These are phyloP conservation scores for Globisporangium nunn DNA, from an alignment of 352 stramenopile genomes.

Conservation along the genomic window DNA sequence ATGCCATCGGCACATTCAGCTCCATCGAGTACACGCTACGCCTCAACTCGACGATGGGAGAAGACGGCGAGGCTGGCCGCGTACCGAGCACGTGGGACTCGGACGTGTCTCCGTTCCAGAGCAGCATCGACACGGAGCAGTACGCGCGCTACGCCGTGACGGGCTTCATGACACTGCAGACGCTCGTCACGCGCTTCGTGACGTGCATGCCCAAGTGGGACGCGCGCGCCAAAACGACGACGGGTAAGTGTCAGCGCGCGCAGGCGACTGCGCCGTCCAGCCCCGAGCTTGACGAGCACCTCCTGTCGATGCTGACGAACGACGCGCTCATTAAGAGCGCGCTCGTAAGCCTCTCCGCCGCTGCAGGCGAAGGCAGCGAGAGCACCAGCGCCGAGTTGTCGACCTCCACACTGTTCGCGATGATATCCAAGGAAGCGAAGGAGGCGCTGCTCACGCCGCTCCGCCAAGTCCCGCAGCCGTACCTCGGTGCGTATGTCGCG, in stretches of 20 bases:
- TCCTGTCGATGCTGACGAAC: too few species aligned
- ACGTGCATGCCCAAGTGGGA: conserved; percentile 35
- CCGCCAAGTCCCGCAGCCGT: conserved; percentile 37
- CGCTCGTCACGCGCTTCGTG: conserved; percentile 33
- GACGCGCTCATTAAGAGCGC: too few species aligned
- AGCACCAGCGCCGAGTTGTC: neutral
- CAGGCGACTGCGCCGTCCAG: conserved; percentile 12
- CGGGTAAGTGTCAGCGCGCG: conserved; percentile 12
- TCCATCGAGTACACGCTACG: conserved; percentile 22
- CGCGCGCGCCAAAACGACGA: conserved; percentile 13
- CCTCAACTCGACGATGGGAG: conserved; percentile 30
- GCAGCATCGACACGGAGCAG: conserved; percentile 12
- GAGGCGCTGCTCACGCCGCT: conserved; percentile 20
- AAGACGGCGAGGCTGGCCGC: conserved; percentile 11
- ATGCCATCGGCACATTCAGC: conserved; percentile 14
- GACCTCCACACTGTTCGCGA: neutral
- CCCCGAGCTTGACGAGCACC: too few species aligned
- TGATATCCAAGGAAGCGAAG: too few species aligned
- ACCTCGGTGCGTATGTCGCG: conserved; percentile 20
- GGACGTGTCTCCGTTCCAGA: conserved; percentile 12
- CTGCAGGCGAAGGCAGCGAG: neutral
- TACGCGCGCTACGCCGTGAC: conserved; percentile 22
- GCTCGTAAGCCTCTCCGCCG: too few species aligned
- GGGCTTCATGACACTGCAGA: conserved; percentile 45
- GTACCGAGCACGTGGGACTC: conserved; percentile 19